Evolutionary conservation across 2,329 filamentous ascomycete genomes (phyloP), one percentile per base, ranked within the genome.

Genomic region (Penicillium verrucosum): DNA sequence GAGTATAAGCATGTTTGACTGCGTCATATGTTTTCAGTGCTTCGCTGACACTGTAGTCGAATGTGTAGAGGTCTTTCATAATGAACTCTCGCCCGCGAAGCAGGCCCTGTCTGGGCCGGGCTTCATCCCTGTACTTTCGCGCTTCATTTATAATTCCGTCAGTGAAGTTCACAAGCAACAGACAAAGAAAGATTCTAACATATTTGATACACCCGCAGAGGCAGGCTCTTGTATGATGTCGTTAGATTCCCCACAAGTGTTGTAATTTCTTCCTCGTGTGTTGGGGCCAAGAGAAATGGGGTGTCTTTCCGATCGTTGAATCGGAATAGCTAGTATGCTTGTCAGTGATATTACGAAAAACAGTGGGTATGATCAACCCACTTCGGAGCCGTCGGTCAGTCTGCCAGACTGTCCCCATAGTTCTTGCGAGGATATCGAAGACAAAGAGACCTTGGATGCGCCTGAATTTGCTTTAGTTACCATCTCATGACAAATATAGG

Each of bases 51-150:
- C 82, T 87, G 36, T 81, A 77, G 69, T 99, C 94, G 69, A 99
- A 99, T 0, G 92, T 97, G 72, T 99, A 99, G 1, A 99, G 82
- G 73, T 99, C 94, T 74, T 99, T 99, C 94, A 99, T 99, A 65
- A 91, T 77, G 67, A 99, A 99, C 69, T 99, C 94, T 59, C 92
- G 86, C 0, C 90, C 89, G 10, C 94, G 86, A 9, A 99, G 79
- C 2, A 99, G 80, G 12, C 94, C 94, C 65, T 96, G 90, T 32
- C 94, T 85, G 21, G 94, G 94, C 27, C 94, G 84, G 55, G 88
- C 83, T 75, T 99, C 94, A 76, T 99, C 94, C 47, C 94, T 86
- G 69, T 97, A 99, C 74, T 99, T 99, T 45, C 93, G 85, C 30
- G 90, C 88, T 90, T 59, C 8, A 34, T 4, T 23, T 40, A 27